Evolutionary conservation across 768 basidiomycete genomes (phyloP), one percentile per base, ranked within the genome.

Genomic region (Ramaria rubella): DNA sequence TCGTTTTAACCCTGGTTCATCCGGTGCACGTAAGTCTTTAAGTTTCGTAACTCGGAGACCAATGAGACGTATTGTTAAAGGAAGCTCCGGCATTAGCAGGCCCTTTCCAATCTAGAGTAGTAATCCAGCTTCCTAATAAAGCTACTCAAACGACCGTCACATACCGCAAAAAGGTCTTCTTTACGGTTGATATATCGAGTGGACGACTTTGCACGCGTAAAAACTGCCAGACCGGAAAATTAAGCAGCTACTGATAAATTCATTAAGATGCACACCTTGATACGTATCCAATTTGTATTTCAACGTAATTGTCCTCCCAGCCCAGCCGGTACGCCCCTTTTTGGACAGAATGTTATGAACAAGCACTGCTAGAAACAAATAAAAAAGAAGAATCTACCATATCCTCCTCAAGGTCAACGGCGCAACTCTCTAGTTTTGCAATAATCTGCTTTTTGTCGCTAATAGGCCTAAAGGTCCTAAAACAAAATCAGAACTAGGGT

Each of bases 221-320:
- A 86, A 1, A 86, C 86, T 88, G 49, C 5, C 24, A 48, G 21
- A 5, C 27, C 49, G 52, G 15, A 17, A 51, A 4, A 1, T 40
- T 11, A 17, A 29, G 14, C 19, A 23, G 49, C 17, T 45, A 49
- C 56, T 31, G 23, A 54, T 23, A 45, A 24, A 17, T 57, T 63
- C 1, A 45, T 43, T 11, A 46, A 9, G 9, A 42, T 57, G 83
- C 66, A 57, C 49, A 72, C 90, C 85, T 76, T 95, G 83, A 68
- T 85, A 97, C 1, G 85, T 93, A 65, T 94, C 86, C 31, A 91
- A 78, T 72, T 99, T 99, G 68, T 86, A 94, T 68, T 95, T 96
- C 49, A 98, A 76, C 0, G 91, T 95, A 30, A 98, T 77, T 0
- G 92, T 96, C 61, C 86, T 82, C 7, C 92, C 95, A 6, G 83